Conservation (phyloP, 2,329 filamentous ascomycete species). For the Fusarium xylarioides region DNA sequence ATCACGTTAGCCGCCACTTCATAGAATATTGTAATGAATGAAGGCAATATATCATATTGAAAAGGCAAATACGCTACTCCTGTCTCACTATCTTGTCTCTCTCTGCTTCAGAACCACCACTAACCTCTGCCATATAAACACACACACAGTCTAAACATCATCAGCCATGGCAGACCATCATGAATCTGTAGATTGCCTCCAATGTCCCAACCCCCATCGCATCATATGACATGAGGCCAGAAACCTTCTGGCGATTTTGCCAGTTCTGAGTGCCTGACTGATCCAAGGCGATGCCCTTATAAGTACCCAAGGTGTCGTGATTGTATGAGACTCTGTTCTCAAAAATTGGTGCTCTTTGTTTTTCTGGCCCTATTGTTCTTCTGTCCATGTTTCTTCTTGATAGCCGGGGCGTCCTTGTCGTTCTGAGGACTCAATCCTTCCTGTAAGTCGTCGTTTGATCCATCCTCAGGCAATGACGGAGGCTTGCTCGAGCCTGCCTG, state of each 20-base stretch:
- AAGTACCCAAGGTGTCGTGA: conserved; percentile 22
- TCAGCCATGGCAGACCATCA: conserved; percentile 9
- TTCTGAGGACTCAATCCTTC: not conserved
- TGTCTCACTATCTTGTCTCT: conserved; percentile 30
- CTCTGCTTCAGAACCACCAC: conserved; percentile 2
- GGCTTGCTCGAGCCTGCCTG: not conserved
- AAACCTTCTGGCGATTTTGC: conserved; percentile 3
- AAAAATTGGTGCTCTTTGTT: not conserved
- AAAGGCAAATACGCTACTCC: conserved; percentile 26
- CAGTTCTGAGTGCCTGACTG: conserved; percentile 15
- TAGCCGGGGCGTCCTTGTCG: not conserved
- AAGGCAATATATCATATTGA: conserved; percentile 39
- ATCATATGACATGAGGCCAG: not conserved
- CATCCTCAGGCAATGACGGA: not conserved
- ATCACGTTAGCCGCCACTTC: conserved; percentile 5
- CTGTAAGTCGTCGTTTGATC: not conserved
- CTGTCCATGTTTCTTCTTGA: not conserved
- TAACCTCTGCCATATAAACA: conserved; percentile 26
- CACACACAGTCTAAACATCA: conserved; percentile 13
- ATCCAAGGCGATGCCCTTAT: conserved; percentile 16
- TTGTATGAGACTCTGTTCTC: not conserved
- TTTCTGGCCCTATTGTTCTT: not conserved
- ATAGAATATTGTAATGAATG: conserved; percentile 23
- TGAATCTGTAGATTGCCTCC: not conserved
- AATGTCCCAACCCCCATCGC: conserved; percentile 1